Conservation (phyloP, 495 filamentous ascomycete species). For the Xylaria acuta region DNA sequence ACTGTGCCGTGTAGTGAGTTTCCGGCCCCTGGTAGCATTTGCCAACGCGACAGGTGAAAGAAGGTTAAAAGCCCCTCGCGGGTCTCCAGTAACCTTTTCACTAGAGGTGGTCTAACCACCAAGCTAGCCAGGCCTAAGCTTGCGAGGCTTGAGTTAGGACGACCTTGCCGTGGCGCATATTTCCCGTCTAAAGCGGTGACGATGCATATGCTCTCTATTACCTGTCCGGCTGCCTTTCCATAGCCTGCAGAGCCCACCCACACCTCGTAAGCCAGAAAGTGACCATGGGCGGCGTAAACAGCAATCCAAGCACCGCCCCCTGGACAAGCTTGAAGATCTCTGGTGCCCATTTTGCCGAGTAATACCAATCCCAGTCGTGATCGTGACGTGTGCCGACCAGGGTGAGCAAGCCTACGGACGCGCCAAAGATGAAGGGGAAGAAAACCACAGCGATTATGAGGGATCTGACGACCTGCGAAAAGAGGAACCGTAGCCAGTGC, state of each 20-base stretch:
- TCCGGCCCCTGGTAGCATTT: neutral
- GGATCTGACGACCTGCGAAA: conserved; percentile 34
- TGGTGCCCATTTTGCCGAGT: conserved; percentile 46
- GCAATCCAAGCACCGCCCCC: conserved; percentile 48
- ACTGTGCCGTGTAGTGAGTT: neutral
- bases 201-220: neutral
- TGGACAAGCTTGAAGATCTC: conserved; percentile 53
- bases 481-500: conserved; percentile 39
- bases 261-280: conserved; percentile 50
- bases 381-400: conserved; percentile 30
- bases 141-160: neutral
- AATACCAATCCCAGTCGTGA: conserved; percentile 47
- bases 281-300: conserved; percentile 50
- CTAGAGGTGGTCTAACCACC: neutral
- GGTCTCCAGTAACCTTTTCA: neutral
- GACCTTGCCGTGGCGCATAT: neutral
- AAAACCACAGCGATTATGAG: conserved; percentile 39
- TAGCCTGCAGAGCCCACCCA: conserved; percentile 45
- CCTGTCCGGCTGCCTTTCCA: neutral
- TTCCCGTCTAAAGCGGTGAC: neutral
- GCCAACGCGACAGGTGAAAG: neutral
- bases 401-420: conserved; percentile 50
- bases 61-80: neutral
- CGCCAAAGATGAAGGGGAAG: conserved; percentile 45
- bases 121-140: neutral